Conservation (phyloP, 2,329 filamentous ascomycete species). For the Xylaria multiplex region DNA sequence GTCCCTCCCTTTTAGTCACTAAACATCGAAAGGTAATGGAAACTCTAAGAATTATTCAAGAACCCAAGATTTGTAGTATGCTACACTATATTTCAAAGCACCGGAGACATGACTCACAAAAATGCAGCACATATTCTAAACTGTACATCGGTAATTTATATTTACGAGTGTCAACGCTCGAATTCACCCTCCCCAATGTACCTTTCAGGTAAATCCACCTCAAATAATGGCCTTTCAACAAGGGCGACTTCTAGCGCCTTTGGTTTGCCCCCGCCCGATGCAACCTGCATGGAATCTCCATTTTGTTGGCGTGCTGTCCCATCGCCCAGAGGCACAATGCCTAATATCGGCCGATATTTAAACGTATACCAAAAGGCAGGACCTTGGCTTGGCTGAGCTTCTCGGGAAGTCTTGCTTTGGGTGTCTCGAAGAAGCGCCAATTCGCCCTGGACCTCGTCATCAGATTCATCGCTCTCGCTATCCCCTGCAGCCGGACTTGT, state of each 20-base stretch:
- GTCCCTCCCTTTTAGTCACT: not conserved
- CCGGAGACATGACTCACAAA: not conserved
- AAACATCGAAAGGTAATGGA: not conserved
- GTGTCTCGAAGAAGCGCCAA: conserved; percentile 46
- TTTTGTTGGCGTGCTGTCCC: conserved; percentile 48
- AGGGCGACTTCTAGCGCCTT: conserved; percentile 80
- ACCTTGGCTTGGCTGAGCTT: conserved; percentile 38
- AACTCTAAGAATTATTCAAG: not conserved
- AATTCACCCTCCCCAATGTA: conserved; percentile 69
- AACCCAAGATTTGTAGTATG: not conserved
- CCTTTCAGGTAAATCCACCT: conserved; percentile 78
- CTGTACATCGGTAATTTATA: conserved; percentile 16
- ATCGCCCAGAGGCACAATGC: conserved; percentile 62
- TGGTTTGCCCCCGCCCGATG: conserved; percentile 24
- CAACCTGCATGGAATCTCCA: conserved; percentile 24
- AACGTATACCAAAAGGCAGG: conserved; percentile 79
- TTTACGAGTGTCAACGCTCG: conserved; percentile 22
- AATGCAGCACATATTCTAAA: not conserved
- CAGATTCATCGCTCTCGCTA: conserved; percentile 50
- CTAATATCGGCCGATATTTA: conserved; percentile 94
- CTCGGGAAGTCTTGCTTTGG: conserved; percentile 44
- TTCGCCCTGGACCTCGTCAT: conserved; percentile 50
- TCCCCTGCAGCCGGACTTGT: conserved; percentile 44
- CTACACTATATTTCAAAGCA: not conserved
- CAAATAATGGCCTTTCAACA: conserved; percentile 86